Evolutionary conservation across 805 yeast genomes (phyloP).

Genomic region (Metschnikowia hibisci): DNA sequence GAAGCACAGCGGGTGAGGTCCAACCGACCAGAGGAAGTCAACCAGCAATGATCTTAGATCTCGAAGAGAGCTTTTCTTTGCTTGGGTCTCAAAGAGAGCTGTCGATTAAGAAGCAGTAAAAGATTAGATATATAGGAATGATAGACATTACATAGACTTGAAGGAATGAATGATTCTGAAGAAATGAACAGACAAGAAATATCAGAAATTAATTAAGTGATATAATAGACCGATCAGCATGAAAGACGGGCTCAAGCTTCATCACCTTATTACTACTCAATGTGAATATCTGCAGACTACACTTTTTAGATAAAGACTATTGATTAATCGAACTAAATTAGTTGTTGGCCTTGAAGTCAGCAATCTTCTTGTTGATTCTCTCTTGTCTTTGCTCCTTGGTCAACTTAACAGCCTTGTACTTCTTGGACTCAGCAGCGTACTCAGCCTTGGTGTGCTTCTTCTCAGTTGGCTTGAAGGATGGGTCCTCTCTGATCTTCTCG

Average conservation of each 20-base stretch:
- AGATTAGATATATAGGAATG: background rate
- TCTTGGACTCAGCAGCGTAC: constrained; percentile 95
- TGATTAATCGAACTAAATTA: constrained; percentile 17
- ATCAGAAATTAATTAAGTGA: no score
- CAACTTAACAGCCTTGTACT: constrained; percentile 84
- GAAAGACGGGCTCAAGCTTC: background rate
- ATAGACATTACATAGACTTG: background rate
- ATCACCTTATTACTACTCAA: no score
- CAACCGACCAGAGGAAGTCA: constrained; percentile 26
- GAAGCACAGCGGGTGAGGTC: constrained; percentile 64
- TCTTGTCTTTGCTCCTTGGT: constrained; percentile 89
- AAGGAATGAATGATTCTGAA: background rate
- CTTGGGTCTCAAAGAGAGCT: no score
- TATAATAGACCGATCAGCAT: background rate
- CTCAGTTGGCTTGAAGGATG: constrained; percentile 82
- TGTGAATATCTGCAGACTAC: no score
- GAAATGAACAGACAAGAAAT: background rate
- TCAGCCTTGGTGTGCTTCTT: constrained; percentile 95
- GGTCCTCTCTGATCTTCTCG: constrained; percentile 94
- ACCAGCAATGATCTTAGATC: background rate
- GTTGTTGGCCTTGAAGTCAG: constrained; percentile 68
- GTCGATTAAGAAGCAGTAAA: background rate
- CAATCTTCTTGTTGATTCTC: constrained; percentile 88
- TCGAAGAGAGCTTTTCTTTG: no score
- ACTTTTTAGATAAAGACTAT: background rate